These are phyloP conservation scores for Luzula sylvatica DNA, from an alignment of 176 grass and related monocot genomes.

Conservation along the genomic window DNA sequence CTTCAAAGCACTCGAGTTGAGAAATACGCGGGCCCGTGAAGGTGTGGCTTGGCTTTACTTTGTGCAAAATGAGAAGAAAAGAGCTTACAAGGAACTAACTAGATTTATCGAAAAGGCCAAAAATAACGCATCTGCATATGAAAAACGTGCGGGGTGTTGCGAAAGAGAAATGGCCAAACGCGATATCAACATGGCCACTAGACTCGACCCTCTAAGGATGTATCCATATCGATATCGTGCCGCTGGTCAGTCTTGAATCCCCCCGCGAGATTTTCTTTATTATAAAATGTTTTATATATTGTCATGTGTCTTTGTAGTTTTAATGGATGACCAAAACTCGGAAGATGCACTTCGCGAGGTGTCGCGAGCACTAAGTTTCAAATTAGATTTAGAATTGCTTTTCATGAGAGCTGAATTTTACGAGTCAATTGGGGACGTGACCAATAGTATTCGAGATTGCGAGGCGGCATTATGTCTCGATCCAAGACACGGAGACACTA, in stretches of 20 bases:
- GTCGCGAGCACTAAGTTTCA: conserved; percentile 51
- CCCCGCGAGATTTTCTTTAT: background rate
- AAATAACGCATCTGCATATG: conserved; percentile 69
- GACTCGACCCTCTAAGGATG: conserved; percentile 70
- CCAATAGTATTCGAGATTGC: conserved; percentile 52
- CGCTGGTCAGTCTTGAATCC: conserved; percentile 45
- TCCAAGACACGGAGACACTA: conserved; percentile 55
- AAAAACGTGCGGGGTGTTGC: conserved; percentile 83
- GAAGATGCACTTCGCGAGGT: conserved; percentile 72
- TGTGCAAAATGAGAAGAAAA: conserved; percentile 63
- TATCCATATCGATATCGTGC: conserved; percentile 98
- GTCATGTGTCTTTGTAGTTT: conserved; percentile 18
- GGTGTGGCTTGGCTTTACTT: conserved; percentile 81
- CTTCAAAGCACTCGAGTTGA: conserved; percentile 66
- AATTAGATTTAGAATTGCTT: conserved; percentile 74
- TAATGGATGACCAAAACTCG: conserved; percentile 86
- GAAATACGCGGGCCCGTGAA: conserved; percentile 89
- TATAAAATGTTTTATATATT: background rate
- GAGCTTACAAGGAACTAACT: conserved; percentile 80
- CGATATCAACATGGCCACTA: conserved; percentile 65
- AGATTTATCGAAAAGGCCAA: conserved; percentile 69
- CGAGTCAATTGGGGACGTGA: conserved; percentile 53
- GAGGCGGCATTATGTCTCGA: conserved; percentile 82
- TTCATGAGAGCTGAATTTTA: conserved; percentile 77
- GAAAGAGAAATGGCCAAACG: conserved; percentile 65